Conservation (phyloP, 192 early-diverging fungal species). For the Backusella macrospora region DNA sequence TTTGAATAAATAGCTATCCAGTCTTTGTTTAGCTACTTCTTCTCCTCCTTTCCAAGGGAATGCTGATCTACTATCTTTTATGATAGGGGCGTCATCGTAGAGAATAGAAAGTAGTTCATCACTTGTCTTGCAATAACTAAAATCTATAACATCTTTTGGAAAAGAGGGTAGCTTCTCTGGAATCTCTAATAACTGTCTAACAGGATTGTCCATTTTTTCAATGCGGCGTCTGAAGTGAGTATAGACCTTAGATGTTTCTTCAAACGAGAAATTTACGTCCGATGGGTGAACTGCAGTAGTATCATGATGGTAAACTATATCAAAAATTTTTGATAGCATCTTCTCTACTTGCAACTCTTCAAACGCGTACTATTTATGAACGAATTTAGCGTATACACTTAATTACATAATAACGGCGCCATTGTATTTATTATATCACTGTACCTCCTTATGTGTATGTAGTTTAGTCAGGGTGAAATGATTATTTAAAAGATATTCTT, state of each 20-base stretch:
- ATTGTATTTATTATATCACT: not conserved
- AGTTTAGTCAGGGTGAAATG: not conserved
- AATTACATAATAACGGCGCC: not conserved
- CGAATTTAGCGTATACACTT: not conserved
- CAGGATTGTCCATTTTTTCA: constrained; percentile 28
- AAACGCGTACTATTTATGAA: constrained; percentile 19
- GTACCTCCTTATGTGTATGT: constrained; percentile 26
- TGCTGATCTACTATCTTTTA: constrained; percentile 26
- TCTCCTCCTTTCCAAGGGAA: constrained; percentile 45
- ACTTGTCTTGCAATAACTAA: not conserved
- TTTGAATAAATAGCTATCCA: constrained; percentile 39
- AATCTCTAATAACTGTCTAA: constrained; percentile 15
- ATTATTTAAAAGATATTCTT: not conserved
- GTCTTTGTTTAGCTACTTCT: constrained; percentile 21
- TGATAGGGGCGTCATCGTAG: not conserved
- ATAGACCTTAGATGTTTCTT: constrained; percentile 34
- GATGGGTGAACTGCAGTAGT: constrained; percentile 17
- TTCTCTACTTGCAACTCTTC: constrained; percentile 22
- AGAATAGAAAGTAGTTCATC: not conserved
- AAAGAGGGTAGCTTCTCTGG: constrained; percentile 7
- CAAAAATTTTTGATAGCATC: not conserved
- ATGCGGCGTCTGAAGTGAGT: constrained; percentile 40
- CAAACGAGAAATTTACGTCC: constrained; percentile 26
- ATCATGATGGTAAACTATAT: constrained; percentile 7
- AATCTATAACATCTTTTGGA: not conserved